Conservation (phyloP, 495 filamentous ascomycete genomes). For the Cetradonia linearis region DNA sequence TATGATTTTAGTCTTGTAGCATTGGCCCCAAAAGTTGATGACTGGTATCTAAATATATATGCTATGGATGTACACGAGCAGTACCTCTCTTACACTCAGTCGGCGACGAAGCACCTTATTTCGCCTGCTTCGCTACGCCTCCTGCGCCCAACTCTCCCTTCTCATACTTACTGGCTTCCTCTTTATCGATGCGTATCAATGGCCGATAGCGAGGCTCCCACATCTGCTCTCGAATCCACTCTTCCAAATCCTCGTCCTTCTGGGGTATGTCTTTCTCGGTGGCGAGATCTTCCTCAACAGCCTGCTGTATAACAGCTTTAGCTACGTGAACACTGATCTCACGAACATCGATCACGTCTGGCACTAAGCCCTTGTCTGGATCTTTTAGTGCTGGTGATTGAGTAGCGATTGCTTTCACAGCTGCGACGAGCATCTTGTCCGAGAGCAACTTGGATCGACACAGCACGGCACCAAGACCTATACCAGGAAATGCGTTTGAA, state of each 20-base stretch:
- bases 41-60: background rate
- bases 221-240: conserved; percentile 86
- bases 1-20: conserved; percentile 21
- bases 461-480: conserved; percentile 71
- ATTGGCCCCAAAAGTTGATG: conserved; percentile 8
- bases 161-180: conserved; percentile 41
- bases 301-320: conserved; percentile 62
- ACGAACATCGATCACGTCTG: conserved; percentile 65
- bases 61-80: background rate
- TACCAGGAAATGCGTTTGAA: conserved; percentile 75
- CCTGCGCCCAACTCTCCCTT: conserved; percentile 50
- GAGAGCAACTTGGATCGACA: conserved; percentile 51
- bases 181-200: conserved; percentile 44
- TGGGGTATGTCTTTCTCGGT: conserved; percentile 50
- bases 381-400: conserved; percentile 58
- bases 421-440: conserved; percentile 74
- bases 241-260: conserved; percentile 45
- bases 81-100: background rate
- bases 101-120: background rate
- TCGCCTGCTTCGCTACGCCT: conserved; percentile 13
- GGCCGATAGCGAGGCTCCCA: conserved; percentile 70
- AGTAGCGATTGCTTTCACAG: conserved; percentile 60
- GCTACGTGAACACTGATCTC: conserved; percentile 71
- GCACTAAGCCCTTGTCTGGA: conserved; percentile 50
- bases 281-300: conserved; percentile 58